phyloP scores from a whole-genome alignment of 805 yeast genomes.

The Zygotorulaspora chibaensis region DNA sequence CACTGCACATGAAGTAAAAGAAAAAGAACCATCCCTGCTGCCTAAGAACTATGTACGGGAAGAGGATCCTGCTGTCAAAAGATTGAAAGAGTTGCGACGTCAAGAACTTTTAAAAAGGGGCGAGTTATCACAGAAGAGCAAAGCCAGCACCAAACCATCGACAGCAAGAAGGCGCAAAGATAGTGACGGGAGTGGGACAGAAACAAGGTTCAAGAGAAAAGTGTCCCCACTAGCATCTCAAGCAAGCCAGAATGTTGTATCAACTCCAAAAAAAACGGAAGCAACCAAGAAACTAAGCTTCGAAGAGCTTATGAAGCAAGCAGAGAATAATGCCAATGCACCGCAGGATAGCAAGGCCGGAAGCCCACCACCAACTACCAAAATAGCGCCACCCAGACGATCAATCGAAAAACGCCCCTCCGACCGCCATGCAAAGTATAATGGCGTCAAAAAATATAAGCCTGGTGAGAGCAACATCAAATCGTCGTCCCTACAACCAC shows the following conservation, averaged over 20 bases:
- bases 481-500: constrained; percentile 2
- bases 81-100: constrained; percentile 62
- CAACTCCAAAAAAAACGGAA: constrained; percentile 11
- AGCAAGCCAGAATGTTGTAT: not conserved
- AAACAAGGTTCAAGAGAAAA: constrained; percentile 24
- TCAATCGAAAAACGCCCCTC: not conserved
- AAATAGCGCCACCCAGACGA: not conserved
- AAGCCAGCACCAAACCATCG: constrained; percentile 5
- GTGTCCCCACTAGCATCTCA: constrained; percentile 1
- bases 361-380: constrained; percentile 6
- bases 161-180: constrained; percentile 12
- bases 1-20: constrained; percentile 7
- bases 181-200: constrained; percentile 15
- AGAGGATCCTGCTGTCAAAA: constrained; percentile 66
- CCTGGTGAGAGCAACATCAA: constrained; percentile 1
- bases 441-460: constrained; percentile 16
- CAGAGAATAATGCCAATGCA: constrained; percentile 38
- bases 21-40: constrained; percentile 18
- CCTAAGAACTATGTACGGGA: constrained; percentile 33
- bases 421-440: constrained; percentile 8
- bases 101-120: constrained; percentile 45
- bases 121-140: constrained; percentile 35
- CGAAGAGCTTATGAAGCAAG: constrained; percentile 55
- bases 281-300: constrained; percentile 46
- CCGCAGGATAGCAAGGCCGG: constrained; percentile 8